phyloP scores from a whole-genome alignment of 1,284 basidiomycete genomes.

The Melanopsichium pennsylvanicum region DNA sequence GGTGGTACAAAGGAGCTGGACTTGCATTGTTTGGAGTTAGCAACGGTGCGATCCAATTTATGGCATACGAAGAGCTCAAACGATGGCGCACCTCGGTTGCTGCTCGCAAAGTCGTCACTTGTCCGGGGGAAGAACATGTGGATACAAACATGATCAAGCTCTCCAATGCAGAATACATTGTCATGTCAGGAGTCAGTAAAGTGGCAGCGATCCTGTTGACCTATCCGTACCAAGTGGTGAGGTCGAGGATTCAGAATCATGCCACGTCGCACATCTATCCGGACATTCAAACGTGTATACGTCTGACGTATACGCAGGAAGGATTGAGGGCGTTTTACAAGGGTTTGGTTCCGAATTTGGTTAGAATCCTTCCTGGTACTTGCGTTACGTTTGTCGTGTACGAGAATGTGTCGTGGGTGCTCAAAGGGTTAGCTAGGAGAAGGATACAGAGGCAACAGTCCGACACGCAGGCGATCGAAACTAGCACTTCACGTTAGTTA shows the following conservation, averaged over 20 bases:
- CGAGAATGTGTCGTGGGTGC: conserved; percentile 73
- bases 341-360: conserved; percentile 92
- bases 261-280: conserved; percentile 72
- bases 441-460: conserved; percentile 17
- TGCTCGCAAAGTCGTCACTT: conserved; percentile 7
- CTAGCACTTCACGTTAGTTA: conserved; percentile 2
- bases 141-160: conserved; percentile 42
- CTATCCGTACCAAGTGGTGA: conserved; percentile 96
- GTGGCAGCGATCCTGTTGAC: conserved; percentile 83
- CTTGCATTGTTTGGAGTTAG: conserved; percentile 91
- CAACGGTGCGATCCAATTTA: conserved; percentile 95
- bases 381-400: conserved; percentile 99
- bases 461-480: conserved; percentile 10
- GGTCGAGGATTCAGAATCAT: conserved; percentile 84
- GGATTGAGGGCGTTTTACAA: conserved; percentile 90
- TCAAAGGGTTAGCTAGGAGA: conserved; percentile 37
- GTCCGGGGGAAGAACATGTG: neutral
- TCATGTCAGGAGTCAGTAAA: conserved; percentile 91
- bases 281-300: conserved; percentile 80
- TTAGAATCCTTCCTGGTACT: conserved; percentile 93
- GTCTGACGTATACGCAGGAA: conserved; percentile 81
- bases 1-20: conserved; percentile 85
- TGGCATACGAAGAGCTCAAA: conserved; percentile 96
- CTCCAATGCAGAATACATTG: conserved; percentile 85
- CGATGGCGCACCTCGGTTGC: conserved; percentile 72